Conservation (phyloP, 345 rosid genomes). For the Chamaenerion angustifolium region DNA sequence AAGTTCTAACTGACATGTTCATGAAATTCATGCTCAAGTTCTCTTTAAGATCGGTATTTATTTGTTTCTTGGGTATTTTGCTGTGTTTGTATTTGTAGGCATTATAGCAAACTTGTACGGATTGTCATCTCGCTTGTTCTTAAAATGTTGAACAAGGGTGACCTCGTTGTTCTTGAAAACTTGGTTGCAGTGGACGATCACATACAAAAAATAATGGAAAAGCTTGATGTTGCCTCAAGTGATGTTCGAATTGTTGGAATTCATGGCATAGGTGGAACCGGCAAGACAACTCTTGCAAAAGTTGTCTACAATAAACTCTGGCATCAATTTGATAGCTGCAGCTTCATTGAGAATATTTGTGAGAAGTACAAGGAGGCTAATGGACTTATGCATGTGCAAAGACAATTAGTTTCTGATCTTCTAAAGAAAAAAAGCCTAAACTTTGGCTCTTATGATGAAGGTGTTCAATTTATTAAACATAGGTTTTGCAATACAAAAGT, state of each 20-base stretch:
- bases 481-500: not conserved
- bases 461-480: not conserved
- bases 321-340: not conserved
- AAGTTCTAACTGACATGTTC: no score
- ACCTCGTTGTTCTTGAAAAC: not conserved
- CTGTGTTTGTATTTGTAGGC: not conserved
- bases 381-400: not conserved
- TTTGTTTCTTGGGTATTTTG: not conserved
- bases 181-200: not conserved
- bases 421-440: not conserved
- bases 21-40: no score
- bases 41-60: not conserved
- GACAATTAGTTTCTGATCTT: not conserved
- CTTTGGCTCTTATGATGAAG: not conserved
- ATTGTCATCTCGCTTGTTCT: not conserved
- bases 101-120: not conserved
- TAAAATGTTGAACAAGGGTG: conserved; percentile 2
- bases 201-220: not conserved
- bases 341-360: not conserved
- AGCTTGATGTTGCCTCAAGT: not conserved
- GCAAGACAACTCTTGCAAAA: conserved; percentile 7
- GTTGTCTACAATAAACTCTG: not conserved
- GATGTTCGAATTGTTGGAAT: not conserved
- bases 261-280: not conserved
- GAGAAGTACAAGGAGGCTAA: not conserved